Percentiles rank a stretch among this genome's conserved stretches.
These are phyloP conservation scores for Plasmodium vinckei DNA, from an alignment of 169 alveolate genomes.

Conservation along the genomic window DNA sequence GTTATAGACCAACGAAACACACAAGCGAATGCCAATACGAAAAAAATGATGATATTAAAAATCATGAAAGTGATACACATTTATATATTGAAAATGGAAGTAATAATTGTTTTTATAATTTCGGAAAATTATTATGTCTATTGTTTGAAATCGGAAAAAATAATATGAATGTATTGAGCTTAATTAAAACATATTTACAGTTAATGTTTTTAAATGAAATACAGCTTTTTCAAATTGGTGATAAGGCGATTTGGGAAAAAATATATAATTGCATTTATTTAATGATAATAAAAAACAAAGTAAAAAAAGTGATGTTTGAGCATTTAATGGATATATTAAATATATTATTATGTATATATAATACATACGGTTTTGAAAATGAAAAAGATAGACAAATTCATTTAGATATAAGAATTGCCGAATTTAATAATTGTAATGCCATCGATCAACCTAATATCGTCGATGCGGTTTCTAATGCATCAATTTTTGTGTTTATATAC, in stretches of 20 bases:
- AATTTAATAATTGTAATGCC: slow-evolving; percentile 1
- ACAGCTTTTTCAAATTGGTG: slow-evolving; percentile 38
- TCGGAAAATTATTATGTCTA: slow-evolving; percentile 40
- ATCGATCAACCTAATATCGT: slow-evolving; percentile 4
- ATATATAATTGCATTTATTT: slow-evolving; percentile 47
- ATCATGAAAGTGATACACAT: background rate
- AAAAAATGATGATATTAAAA: background rate
- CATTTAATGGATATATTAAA: slow-evolving; percentile 61
- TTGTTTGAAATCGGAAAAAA: slow-evolving; percentile 45
- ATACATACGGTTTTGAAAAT: slow-evolving; percentile 54
- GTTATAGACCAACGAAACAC: background rate
- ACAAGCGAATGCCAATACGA: background rate
- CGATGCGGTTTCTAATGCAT: background rate
- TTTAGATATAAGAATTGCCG: slow-evolving; percentile 38
- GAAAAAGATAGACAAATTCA: slow-evolving; percentile 24
- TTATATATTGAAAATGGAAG: background rate
- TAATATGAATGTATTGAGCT: slow-evolving; percentile 26
- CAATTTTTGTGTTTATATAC: slow-evolving; percentile 27
- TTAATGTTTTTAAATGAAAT: slow-evolving; percentile 56
- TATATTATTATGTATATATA: slow-evolving; percentile 59
- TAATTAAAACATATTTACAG: slow-evolving; percentile 57
- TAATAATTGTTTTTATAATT: slow-evolving; percentile 4
- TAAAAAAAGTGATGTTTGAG: slow-evolving; percentile 38
- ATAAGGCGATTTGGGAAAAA: slow-evolving; percentile 31
- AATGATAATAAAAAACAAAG: slow-evolving; percentile 32